Evolutionary conservation across 306 rosid species (phyloP), one percentile per base, ranked within the genome.

Genomic region (Trichosanthes cucumerina): DNA sequence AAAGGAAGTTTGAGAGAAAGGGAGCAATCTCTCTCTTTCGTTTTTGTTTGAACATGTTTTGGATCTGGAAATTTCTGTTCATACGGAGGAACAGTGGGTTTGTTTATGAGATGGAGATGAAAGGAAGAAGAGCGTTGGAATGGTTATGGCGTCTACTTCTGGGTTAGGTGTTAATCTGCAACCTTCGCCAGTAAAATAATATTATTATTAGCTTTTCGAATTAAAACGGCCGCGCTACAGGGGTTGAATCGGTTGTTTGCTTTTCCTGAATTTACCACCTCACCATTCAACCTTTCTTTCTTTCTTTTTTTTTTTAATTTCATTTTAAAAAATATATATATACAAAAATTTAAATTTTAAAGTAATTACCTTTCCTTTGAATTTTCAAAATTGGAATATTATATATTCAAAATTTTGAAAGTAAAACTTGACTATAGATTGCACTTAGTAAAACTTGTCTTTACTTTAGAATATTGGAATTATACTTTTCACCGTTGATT

Each of bases 91-190:
- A 34, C 26, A 43, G 9, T 38, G 21, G 34, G 13, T 47, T 71
- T 6, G 54, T 71, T 69, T 71, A 9, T 47, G 49, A 47, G 59
- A 73, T 23, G 53, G 23, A 41, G 16, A 57, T 15, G 74, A 52
- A 9, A 41, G 4, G 63, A 38, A 12, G 50, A 16, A 1, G 34
- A 21, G 52, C 34, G 77, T 43, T 58, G 11, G 38, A 76, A 83
- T 77, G 80, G 96, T 84, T 93, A 86, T 85, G 86, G 89, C 82
- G 91, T 93, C 92, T 54, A 70, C 85, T 44, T 90, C 97, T 52
- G 50, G 62, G 85, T 74, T 81, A 36, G 80, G 85, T 62, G 77
- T 18, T 57, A 18, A 79, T 81, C 84, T 13, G 75, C 19, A 38
- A 33, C 71, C 72, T 16, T 68, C 31, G 49, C 26, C 15, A 43